Evolutionary conservation across 345 rosid species (phyloP).

Genomic region (Citrus glauca): DNA sequence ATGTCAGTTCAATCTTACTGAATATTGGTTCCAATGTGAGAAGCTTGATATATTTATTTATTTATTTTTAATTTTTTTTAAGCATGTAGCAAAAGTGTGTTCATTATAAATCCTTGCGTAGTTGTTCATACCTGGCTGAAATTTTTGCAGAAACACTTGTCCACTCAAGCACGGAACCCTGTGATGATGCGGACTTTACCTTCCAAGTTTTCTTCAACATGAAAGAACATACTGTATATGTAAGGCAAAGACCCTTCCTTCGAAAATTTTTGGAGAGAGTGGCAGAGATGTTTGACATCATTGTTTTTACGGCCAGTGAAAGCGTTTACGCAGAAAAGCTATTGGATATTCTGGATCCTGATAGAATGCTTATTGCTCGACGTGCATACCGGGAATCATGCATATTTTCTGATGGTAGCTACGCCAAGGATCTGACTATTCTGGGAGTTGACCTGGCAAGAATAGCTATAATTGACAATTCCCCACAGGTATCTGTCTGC

Average conservation of each 20-base stretch:
- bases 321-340: conserved; percentile 82
- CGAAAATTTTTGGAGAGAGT: conserved; percentile 77
- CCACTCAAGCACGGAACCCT: conserved; percentile 74
- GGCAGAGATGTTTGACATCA: conserved; percentile 76
- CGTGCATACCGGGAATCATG: conserved; percentile 86
- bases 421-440: conserved; percentile 87
- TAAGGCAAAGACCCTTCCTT: conserved; percentile 82
- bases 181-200: conserved; percentile 78
- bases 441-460: conserved; percentile 91
- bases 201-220: conserved; percentile 74
- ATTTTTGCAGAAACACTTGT: conserved; percentile 77
- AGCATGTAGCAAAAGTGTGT: background rate
- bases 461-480: conserved; percentile 89
- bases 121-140: conserved; percentile 4
- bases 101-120: background rate
- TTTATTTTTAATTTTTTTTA: background rate
- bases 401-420: conserved; percentile 73
- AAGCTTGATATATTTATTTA: background rate
- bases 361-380: conserved; percentile 55
- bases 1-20: background rate
- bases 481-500: conserved; percentile 71
- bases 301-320: conserved; percentile 87
- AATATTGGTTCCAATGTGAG: background rate
- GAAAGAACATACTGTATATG: conserved; percentile 83
- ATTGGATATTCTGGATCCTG: conserved; percentile 78